phyloP scores from a whole-genome alignment of 495 filamentous ascomycete species.

The Daldinia caldariorum region DNA sequence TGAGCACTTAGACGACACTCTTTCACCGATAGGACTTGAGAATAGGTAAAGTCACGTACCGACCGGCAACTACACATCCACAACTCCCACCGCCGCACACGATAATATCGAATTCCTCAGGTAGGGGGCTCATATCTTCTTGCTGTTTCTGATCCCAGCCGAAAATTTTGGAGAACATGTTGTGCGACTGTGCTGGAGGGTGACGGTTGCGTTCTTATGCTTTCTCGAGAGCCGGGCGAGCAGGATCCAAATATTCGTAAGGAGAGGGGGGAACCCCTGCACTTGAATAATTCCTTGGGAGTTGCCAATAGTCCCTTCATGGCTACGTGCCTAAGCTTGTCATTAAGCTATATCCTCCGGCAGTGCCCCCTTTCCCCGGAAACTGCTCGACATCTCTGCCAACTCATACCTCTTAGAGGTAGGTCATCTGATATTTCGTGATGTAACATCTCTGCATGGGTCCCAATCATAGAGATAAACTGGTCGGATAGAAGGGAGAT shows the following conservation, averaged over 20 bases:
- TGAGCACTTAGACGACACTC: slow-evolving; percentile 11
- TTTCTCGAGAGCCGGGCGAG: slow-evolving; percentile 15
- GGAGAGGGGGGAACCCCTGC: slow-evolving; percentile 34
- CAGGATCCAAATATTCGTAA: slow-evolving; percentile 35
- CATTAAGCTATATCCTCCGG: slow-evolving; percentile 22
- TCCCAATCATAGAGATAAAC: slow-evolving; percentile 16
- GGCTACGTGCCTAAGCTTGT: slow-evolving; percentile 13
- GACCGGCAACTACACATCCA: slow-evolving; percentile 80
- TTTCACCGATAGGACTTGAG: not conserved
- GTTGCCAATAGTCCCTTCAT: slow-evolving; percentile 32
- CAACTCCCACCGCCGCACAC: slow-evolving; percentile 78
- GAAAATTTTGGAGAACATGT: slow-evolving; percentile 35
- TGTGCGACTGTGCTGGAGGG: slow-evolving; percentile 28
- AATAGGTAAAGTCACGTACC: slow-evolving; percentile 44
- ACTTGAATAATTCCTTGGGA: slow-evolving; percentile 18
- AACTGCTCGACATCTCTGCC: slow-evolving; percentile 26
- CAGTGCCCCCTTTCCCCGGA: slow-evolving; percentile 27
- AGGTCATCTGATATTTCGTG: slow-evolving; percentile 45
- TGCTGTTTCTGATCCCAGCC: slow-evolving; percentile 27
- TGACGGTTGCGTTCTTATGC: slow-evolving; percentile 39
- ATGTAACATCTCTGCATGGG: slow-evolving; percentile 44
- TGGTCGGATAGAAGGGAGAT: slow-evolving; percentile 20
- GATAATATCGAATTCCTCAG: slow-evolving; percentile 85
- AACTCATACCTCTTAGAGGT: slow-evolving; percentile 29
- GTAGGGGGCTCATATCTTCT: slow-evolving; percentile 56